These are phyloP conservation scores for Furcasterigmium sp. DNA, from an alignment of 2,329 filamentous ascomycete species.

Conservation along the genomic window DNA sequence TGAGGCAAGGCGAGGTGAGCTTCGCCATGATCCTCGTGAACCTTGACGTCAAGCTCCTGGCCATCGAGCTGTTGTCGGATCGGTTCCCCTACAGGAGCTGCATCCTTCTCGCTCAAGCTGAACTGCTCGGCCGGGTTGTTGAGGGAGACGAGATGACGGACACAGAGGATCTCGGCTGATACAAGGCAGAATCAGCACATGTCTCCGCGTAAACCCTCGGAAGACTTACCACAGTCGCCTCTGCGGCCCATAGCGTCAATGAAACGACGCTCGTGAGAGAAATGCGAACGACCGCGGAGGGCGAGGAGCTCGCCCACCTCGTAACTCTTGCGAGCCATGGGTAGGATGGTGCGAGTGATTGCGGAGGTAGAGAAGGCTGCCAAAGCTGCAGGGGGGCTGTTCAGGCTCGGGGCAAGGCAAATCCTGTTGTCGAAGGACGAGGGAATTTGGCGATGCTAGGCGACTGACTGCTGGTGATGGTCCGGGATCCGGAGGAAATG, in stretches of 20 bases:
- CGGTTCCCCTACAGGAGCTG: too few species aligned
- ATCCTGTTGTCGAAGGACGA: background rate
- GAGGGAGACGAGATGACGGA: background rate
- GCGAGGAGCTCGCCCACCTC: conserved; percentile 7
- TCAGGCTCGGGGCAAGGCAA: background rate
- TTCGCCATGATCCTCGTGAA: conserved; percentile 1
- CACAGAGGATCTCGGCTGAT: conserved; percentile 8
- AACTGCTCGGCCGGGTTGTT: too few species aligned
- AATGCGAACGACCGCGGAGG: conserved; percentile 5
- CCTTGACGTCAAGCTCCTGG: conserved; percentile 34
- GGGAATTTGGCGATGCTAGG: background rate
- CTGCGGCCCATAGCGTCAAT: conserved; percentile 4
- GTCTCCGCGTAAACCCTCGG: too few species aligned
- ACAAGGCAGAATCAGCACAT: conserved; percentile 1
- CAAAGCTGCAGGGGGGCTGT: background rate
- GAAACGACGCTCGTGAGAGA: conserved; percentile 4
- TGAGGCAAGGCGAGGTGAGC: conserved; percentile 29
- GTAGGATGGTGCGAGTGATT: too few species aligned
- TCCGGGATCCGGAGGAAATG: background rate
- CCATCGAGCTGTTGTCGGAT: conserved; percentile 28
- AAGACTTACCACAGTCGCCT: conserved; percentile 2
- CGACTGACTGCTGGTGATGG: background rate
- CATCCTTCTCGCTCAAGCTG: too few species aligned
- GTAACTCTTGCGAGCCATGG: conserved; percentile 7
- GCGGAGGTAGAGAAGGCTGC: too few species aligned